Evolutionary conservation across 2,329 filamentous ascomycete species (phyloP), one percentile per base, ranked within the genome.

Genomic region (Chalara sp.): DNA sequence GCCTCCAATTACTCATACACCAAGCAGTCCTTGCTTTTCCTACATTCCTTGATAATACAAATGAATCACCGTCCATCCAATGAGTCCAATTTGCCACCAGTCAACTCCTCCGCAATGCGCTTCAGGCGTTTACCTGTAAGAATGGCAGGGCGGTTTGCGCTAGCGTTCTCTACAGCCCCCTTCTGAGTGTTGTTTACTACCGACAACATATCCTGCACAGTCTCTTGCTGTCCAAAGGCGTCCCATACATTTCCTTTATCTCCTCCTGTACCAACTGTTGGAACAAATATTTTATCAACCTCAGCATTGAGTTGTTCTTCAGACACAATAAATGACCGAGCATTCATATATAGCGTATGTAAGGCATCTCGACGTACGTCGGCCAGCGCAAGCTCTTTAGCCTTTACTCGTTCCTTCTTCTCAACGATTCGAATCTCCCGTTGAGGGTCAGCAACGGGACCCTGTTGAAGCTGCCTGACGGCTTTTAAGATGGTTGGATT

Each of bases 331-430:
- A 97, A 99, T 39, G 81, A 74, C 30, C 86, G 80, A 5, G 93
- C 90, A 60, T 90, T 87, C 72, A 93, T 87, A 71, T 99, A 99
- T 10, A 99, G 78, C 52, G 88, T 83, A 69, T 96, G 89, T 32
- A 99, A 71, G 12, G 84, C 79, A 58, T 92, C 81, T 54, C 80
- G 76, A 47, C 86, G 80, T 48, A 76, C 74, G 52, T 83, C 76
- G 42, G 75, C 73, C 64, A 83, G 82, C 48, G 72, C 67, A 7
- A 68, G 70, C 32, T 74, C 67, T 41, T 76, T 67, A 11, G 71
- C 69, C 11, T 68, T 67, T 11, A 74, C 72, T 37, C 53, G 61
- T 5, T 64, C 67, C 46, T 72, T 72, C 44, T 64, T 68, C 31
- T 71, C 67, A n/a, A 78, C 76, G 49, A 74, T 52, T 10, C 77